phyloP scores from a whole-genome alignment of 2,329 filamentous ascomycete genomes.

The Claviceps purpurea region DNA sequence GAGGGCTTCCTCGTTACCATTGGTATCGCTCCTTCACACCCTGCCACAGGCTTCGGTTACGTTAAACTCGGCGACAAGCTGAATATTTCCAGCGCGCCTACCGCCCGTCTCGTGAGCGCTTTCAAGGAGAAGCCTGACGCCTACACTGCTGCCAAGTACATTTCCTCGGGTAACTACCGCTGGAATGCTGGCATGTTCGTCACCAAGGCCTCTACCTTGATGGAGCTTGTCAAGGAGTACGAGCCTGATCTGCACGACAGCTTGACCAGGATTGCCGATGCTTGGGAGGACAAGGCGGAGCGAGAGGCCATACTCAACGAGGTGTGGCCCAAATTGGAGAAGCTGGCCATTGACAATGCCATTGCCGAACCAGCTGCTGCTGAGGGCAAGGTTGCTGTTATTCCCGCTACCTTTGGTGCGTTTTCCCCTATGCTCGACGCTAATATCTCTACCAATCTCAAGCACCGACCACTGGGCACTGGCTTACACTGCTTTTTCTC shows the following conservation, averaged over 20 bases:
- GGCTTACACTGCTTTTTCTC: conserved; percentile 1
- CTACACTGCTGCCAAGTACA: conserved; percentile 15
- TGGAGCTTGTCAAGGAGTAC: conserved; percentile 14
- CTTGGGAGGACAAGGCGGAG: conserved; percentile 13
- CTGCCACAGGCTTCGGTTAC: conserved; percentile 15
- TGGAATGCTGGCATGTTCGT: conserved; percentile 17
- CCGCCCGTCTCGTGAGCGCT: conserved; percentile 12
- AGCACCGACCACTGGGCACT: too few species aligned
- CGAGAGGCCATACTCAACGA: conserved; percentile 11
- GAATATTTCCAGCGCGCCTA: conserved; percentile 9
- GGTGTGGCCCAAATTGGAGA: conserved; percentile 14
- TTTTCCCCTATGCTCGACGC: background rate
- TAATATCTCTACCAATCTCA: background rate
- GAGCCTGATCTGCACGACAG: conserved; percentile 11
- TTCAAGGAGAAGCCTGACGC: conserved; percentile 17
- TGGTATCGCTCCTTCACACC: conserved; percentile 15
- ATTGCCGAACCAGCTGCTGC: conserved; percentile 16
- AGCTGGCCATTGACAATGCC: conserved; percentile 15
- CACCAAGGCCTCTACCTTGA: conserved; percentile 14
- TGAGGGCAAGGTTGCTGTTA: conserved; percentile 14
- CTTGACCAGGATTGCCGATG: conserved; percentile 11
- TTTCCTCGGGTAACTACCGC: conserved; percentile 14
- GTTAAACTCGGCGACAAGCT: conserved; percentile 14
- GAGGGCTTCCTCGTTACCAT: conserved; percentile 15
- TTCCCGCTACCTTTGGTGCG: conserved; percentile 14